Percentiles rank a stretch among this genome's conserved stretches.
Conservation (phyloP, 805 yeast genomes). For the Saccharomycopsis sp. region DNA sequence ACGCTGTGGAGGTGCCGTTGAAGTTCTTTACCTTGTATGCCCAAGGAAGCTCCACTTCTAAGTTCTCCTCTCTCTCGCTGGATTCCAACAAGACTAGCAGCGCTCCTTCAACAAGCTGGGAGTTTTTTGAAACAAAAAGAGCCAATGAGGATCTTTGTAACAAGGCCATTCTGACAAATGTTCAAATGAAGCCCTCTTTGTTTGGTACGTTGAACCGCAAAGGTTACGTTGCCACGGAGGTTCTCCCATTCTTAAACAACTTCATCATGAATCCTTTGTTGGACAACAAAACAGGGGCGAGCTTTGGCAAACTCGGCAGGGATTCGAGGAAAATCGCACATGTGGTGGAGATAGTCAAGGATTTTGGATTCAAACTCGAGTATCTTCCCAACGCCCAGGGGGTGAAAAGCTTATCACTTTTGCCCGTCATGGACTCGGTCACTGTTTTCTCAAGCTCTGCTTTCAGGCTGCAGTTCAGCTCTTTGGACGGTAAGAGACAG, state of each 20-base stretch:
- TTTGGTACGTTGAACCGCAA: conserved; percentile 12
- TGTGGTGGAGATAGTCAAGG: conserved; percentile 8
- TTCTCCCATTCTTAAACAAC: conserved; percentile 28
- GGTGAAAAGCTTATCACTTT: conserved; percentile 2
- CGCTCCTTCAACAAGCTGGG: conserved; percentile 13
- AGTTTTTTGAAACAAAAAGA: conserved; percentile 14
- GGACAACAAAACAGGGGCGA: background rate
- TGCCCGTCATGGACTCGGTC: conserved; percentile 17
- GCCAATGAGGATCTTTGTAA: conserved; percentile 25
- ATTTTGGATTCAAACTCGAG: conserved; percentile 18
- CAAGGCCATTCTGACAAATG: conserved; percentile 20
- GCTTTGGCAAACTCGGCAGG: background rate
- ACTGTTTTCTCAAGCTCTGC: conserved; percentile 5
- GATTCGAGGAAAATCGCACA: conserved; percentile 9
- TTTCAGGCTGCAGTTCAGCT: conserved; percentile 1
- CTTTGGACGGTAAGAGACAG: conserved; percentile 12
- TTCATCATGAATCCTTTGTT: conserved; percentile 16
- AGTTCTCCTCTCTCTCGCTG: too few relatives aligned
- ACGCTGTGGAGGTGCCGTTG: conserved; percentile 47
- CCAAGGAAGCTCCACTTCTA: conserved; percentile 39
- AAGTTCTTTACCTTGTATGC: conserved; percentile 58
- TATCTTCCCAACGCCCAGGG: conserved; percentile 7
- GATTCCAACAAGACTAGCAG: too few relatives aligned
- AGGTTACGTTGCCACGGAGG: conserved; percentile 18
- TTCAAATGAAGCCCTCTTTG: conserved; percentile 23